Base-by-base conservation (phyloP, 768 basidiomycete genomes). In the Antrodiella citrinella region DNA sequence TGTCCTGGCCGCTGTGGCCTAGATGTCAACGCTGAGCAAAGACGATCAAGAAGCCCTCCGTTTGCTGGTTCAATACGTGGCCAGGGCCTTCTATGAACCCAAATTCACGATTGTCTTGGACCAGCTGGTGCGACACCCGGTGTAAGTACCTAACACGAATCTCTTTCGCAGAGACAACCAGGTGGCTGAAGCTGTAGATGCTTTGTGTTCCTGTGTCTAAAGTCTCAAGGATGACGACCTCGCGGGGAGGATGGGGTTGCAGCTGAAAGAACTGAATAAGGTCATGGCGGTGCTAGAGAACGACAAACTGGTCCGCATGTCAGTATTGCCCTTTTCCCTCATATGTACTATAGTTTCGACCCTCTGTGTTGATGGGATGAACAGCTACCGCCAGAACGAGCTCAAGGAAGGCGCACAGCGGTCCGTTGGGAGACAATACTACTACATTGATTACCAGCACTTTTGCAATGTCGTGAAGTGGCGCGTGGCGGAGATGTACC, bases 391-490 rank as follows among this genome's bases (percentile, higher is more conserved):
- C 40, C 90, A 92, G 62, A 92, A 92, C 54, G 91, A 94, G 69
- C 78, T 92, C 57, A 89, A 90, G 63, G 90, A 92, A 64, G 88
- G 87, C 47, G 86, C 87, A 41, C 86, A 87, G 65, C 82, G 94
- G 53, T 85, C 87, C 52, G 84, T 87, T 52, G 86, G 86, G 54
- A 84, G 86, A 60, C 86, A 90, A 61, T 99, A 97, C 72, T 99
- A 90, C 72, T 97, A 91, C 69, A 88, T 99, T 64, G 86, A 99
- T 70, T 93, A 95, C 67, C 82, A 91, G 60, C 81, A 84, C 62
- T 94, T 97, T 64, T 93, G 91, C 69, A 93, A 98, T 67, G 93
- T 98, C 43, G 89, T 95, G 67, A 97, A 98, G 66, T 99, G 95
- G 91, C 78, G 94, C 38, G 81, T 98, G 48, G 90, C 90, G 3